Evolutionary conservation across 345 rosid genomes (phyloP), one percentile per base, ranked within the genome.

Genomic region (Eucalyptus sideroxylon): DNA sequence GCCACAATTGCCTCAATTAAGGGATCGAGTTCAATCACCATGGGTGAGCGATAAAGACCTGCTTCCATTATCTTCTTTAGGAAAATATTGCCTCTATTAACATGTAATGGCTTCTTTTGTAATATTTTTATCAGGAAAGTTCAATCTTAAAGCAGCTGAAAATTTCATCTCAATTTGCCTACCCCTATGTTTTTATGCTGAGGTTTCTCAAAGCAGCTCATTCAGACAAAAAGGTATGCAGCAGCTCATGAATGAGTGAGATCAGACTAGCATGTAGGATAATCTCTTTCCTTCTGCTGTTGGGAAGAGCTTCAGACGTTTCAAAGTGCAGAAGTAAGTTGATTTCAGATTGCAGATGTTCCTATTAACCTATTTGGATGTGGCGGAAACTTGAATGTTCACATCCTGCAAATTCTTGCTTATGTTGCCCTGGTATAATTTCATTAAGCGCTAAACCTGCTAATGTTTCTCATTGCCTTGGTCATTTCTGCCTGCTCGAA

Each of bases 131-230:
- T 60, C 94, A 97, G 99, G 99, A 98, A 93, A 97, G 95, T 91
- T 91, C 92, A 34, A 90, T 95, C 89, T 96, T 98, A 37, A 95
- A 93, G 92, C 91, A 90, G 89, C 89, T 98, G 93, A 96, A 95
- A 91, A 60, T 97, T 97, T 81, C 98, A 97, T 88, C 93, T 98
- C 40, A 98, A 98, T 92, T 89, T 90, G 40, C 97, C 98, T 53
- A 98, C 99, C 69, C 97, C 7, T 97, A 98, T 89, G 98, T 97
- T 89, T 98, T 97, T 94, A 94, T 96, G 99, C 89, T 95, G 88
- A 94, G 98, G 91, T 98, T 98, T 92, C 95, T 96, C 59, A 98
- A 96, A 94, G 99, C 98, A 92, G 98, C 99, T 90, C 96, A 91
- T 90, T 94, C 99, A 45, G 96, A 97, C 91, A 89, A 89, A 86